These are phyloP conservation scores for Hippophae rhamnoides DNA, from an alignment of 306 rosid genomes.

Conservation along the genomic window DNA sequence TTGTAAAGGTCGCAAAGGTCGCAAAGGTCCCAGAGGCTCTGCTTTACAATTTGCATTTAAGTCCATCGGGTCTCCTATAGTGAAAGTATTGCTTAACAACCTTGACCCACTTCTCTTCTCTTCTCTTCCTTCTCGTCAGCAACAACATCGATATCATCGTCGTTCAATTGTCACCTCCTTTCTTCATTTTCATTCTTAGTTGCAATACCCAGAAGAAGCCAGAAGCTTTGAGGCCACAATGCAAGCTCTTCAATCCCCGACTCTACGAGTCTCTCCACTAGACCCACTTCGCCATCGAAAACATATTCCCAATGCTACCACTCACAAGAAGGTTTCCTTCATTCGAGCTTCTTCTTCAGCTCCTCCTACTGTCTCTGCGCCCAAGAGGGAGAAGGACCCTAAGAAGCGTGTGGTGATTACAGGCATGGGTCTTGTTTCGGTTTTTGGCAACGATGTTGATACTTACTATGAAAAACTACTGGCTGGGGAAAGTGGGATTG, in stretches of 20 bases:
- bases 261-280: conserved; percentile 48
- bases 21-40: no score
- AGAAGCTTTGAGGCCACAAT: conserved; percentile 20
- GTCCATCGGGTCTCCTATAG: no score
- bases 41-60: no score
- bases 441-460: conserved; percentile 75
- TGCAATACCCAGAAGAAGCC: not conserved
- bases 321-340: conserved; percentile 30
- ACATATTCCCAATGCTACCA: conserved; percentile 10
- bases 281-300: conserved; percentile 33
- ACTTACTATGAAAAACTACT: conserved; percentile 77
- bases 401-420: conserved; percentile 93
- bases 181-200: not conserved
- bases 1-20: no score
- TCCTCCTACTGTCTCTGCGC: conserved; percentile 41
- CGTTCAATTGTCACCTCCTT: not conserved
- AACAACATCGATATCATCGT: conserved; percentile 25
- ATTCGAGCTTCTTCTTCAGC: conserved; percentile 38
- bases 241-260: conserved; percentile 49
- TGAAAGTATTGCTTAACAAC: no score
- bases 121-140: not conserved
- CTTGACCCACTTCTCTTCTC: not conserved
- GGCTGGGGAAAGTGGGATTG: conserved; percentile 76
- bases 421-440: conserved; percentile 84
- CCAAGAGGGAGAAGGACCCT: conserved; percentile 76